Percentiles rank a stretch among this genome's conserved stretches.
Evolutionary conservation across 345 rosid species (phyloP).

Genomic region (Clausena lansium): DNA sequence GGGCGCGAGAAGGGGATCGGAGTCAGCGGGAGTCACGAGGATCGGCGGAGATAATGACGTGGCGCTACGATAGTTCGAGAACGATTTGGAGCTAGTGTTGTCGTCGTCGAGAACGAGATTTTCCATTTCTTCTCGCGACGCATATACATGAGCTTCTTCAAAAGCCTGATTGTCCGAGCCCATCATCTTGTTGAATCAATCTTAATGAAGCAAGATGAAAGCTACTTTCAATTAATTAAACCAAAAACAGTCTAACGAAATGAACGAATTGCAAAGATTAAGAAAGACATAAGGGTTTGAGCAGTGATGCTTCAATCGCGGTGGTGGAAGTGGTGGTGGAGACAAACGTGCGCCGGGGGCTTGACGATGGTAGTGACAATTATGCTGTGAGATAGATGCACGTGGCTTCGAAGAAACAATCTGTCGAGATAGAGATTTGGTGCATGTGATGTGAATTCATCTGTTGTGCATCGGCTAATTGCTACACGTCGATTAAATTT

Average conservation of each 20-base stretch:
- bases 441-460: not conserved
- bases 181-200: conserved; percentile 54
- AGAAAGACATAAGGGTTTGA: not conserved
- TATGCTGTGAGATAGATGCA: conserved; percentile 19
- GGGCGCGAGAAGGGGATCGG: conserved; percentile 75
- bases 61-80: conserved; percentile 60
- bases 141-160: conserved; percentile 50
- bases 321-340: not conserved
- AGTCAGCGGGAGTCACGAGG: conserved; percentile 48
- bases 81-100: conserved; percentile 27
- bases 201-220: not conserved
- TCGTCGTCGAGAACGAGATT: conserved; percentile 52
- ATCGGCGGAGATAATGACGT: conserved; percentile 55
- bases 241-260: not conserved
- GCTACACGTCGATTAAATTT: not conserved
- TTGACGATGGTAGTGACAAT: not conserved
- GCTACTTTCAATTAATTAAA: not conserved
- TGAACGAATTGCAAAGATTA: not conserved
- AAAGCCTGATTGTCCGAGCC: conserved; percentile 69
- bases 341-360: conserved; percentile 27
- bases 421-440: not conserved
- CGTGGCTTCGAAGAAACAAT: conserved; percentile 27
- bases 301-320: not conserved
- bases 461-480: not conserved
- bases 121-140: conserved; percentile 73